Evolutionary conservation across 1,284 basidiomycete species (phyloP).

Genomic region (Ustilago nuda): DNA sequence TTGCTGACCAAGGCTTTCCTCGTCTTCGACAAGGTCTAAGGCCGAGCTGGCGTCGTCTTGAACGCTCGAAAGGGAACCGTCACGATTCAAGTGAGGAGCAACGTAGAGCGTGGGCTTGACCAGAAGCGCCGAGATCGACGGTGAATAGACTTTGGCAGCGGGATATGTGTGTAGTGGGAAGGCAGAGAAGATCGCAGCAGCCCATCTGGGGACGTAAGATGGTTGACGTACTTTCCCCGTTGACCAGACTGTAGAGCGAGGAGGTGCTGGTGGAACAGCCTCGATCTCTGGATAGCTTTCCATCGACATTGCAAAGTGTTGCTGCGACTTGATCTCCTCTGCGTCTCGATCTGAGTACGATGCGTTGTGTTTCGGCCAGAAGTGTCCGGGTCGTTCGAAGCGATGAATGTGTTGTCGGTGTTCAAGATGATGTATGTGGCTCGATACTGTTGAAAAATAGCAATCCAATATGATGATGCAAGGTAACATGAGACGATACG

Average conservation of each 20-base stretch:
- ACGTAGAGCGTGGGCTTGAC: slow-evolving; percentile 47
- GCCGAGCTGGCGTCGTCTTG: slow-evolving; percentile 3
- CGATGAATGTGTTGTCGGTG: not conserved
- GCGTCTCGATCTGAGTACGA: not conserved
- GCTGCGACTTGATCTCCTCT: not conserved
- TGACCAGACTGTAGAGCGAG: slow-evolving; percentile 29
- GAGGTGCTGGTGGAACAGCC: slow-evolving; percentile 49
- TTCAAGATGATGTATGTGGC: not conserved
- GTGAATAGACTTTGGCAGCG: slow-evolving; percentile 31
- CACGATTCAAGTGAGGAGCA: slow-evolving; percentile 46
- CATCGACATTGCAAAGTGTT: slow-evolving; percentile 7
- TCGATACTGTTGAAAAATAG: no score
- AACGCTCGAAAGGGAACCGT: slow-evolving; percentile 20
- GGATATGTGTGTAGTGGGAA: slow-evolving; percentile 52
- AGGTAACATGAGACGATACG: no score
- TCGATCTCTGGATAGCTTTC: slow-evolving; percentile 52
- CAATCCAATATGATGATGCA: no score
- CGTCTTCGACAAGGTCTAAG: slow-evolving; percentile 1
- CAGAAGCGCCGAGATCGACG: slow-evolving; percentile 21
- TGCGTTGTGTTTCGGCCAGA: not conserved
- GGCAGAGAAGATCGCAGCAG: slow-evolving; percentile 38
- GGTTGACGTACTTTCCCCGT: slow-evolving; percentile 14
- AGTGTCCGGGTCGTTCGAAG: not conserved
- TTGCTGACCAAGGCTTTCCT: not conserved
- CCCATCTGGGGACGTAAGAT: slow-evolving; percentile 34